Percentiles rank a stretch among this genome's conserved stretches.
phyloP scores from a whole-genome alignment of 2,329 filamentous ascomycete species.

The Aspergillus quadricinctus region DNA sequence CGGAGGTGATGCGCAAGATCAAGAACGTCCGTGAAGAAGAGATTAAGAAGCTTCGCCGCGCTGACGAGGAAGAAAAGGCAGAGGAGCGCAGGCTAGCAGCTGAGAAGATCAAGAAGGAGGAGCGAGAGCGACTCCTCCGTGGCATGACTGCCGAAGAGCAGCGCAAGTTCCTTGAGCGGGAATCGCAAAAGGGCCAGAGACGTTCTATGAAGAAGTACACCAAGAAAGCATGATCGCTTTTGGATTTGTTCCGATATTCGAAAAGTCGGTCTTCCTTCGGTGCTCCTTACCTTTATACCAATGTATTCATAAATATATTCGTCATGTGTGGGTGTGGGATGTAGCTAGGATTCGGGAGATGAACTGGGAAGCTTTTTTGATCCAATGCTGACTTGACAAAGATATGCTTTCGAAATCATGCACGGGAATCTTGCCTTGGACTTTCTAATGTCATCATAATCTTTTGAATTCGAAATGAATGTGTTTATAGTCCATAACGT shows the following conservation, averaged over 20 bases:
- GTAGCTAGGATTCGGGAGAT: not conserved
- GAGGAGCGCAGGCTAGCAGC: conserved; percentile 53
- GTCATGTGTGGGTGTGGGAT: not conserved
- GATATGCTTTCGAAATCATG: not conserved
- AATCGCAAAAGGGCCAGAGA: conserved; percentile 67
- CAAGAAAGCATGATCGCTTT: conserved; percentile 38
- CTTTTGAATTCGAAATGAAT: not conserved
- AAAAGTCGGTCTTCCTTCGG: not conserved
- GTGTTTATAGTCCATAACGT: not conserved
- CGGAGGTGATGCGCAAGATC: conserved; percentile 84
- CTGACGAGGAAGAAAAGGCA: conserved; percentile 66
- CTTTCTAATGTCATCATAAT: not conserved
- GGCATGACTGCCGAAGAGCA: conserved; percentile 75
- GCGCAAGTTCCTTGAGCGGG: conserved; percentile 78
- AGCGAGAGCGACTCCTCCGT: conserved; percentile 78
- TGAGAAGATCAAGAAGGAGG: conserved; percentile 73
- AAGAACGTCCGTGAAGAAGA: conserved; percentile 74
- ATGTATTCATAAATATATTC: not conserved
- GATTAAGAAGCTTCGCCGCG: conserved; percentile 72
- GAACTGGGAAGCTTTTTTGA: not conserved
- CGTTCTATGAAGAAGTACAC: conserved; percentile 62
- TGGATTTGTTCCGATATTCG: conserved; percentile 9
- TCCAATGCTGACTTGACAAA: not conserved
- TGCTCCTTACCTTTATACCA: not conserved
- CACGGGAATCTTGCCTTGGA: not conserved